Base-by-base conservation (phyloP, 345 rosid genomes). In the Bruguiera gymnorhiza region DNA sequence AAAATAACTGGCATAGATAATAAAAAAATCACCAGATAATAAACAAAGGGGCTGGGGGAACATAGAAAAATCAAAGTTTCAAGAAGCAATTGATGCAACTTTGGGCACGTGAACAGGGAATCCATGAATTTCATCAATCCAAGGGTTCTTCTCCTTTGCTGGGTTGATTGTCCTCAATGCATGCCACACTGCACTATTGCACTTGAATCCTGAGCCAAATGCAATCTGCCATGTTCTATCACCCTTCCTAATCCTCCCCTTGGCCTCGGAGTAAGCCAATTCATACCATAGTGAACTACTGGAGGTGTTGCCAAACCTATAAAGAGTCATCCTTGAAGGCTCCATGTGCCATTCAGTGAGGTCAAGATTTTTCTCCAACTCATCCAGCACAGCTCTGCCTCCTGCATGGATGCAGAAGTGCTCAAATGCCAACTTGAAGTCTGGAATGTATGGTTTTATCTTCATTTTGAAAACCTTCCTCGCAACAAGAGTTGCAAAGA, bases 251-350 rank as follows among this genome's bases (percentile, higher is more conserved):
- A 93, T 86, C 78, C 97, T 83, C 20, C 96, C 98, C 71, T 90
- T 89, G 6, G 97, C 90, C 75, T 93, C 98, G 19, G 90, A 60
- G 55, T 93, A 93, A 3, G 98, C 91, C 80, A 93, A 57, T 60
- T 93, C 98, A 52, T 90, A 93, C 97, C 98, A 93, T 61, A 93
- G 73, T 0, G 98, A 93, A 24, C 98, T 93, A 63, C 98, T 93
- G 0, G 98, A 93, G 32, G 98, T 93, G 70, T 93, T 93, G 0
- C 98, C 98, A 68, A 93, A 93, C 75, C 97, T 80, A 74, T 86
- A 80, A 1, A 93, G 80, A 0, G 98, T 88, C 98, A 93, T 93
- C 65, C 98, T 87, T 31, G 98, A 93, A 10, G 98, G 93, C 74
- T 93, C 98, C 98, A 93, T 90, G 61, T 93, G 98, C 95, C 90